Conservation (phyloP, 805 yeast genomes). For the Lachancea dasiensis region DNA sequence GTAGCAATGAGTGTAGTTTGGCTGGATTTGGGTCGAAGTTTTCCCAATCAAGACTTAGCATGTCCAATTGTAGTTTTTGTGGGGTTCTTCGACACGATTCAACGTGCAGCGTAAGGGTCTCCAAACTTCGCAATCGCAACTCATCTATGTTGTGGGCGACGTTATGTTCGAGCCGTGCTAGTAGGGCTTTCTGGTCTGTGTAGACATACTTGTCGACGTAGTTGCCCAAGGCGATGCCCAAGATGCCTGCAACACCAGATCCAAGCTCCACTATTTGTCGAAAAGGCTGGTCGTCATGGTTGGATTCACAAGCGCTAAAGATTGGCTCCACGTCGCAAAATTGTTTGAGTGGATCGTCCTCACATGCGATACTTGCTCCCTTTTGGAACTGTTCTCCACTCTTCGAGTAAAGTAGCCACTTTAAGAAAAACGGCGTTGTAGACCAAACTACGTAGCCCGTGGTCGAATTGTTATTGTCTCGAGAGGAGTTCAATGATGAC, state of each 20-base stretch:
- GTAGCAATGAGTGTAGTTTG: constrained; percentile 2
- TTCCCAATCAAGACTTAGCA: constrained; percentile 31
- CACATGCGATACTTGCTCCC: constrained; percentile 13
- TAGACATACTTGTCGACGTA: constrained; percentile 25
- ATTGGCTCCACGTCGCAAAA: constrained; percentile 4
- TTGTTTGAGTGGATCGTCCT: background rate
- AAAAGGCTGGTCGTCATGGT: constrained; percentile 1
- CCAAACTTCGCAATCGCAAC: constrained; percentile 15
- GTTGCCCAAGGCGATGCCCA: constrained; percentile 26
- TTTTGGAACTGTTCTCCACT: constrained; percentile 15
- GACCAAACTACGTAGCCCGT: constrained; percentile 35
- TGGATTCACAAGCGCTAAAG: constrained; percentile 1
- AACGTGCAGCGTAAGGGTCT: constrained; percentile 5
- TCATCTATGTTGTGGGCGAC: constrained; percentile 24
- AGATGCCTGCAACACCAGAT: constrained; percentile 29
- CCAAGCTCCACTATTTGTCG: constrained; percentile 28
- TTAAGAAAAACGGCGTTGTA: constrained; percentile 29
- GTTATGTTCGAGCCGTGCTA: constrained; percentile 25
- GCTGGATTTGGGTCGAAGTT: constrained; percentile 11
- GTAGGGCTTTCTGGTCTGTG: constrained; percentile 32
- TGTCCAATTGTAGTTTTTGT: constrained; percentile 17
- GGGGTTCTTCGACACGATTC: constrained; percentile 3
- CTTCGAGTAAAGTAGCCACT: constrained; percentile 29
- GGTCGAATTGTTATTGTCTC: constrained; percentile 31
- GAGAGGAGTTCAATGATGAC: constrained; percentile 25